A percentile compares a stretch with the other conserved stretches of the same genome.
Conservation (phyloP, 345 rosid species). For the Rubroshorea leprosula region DNA sequence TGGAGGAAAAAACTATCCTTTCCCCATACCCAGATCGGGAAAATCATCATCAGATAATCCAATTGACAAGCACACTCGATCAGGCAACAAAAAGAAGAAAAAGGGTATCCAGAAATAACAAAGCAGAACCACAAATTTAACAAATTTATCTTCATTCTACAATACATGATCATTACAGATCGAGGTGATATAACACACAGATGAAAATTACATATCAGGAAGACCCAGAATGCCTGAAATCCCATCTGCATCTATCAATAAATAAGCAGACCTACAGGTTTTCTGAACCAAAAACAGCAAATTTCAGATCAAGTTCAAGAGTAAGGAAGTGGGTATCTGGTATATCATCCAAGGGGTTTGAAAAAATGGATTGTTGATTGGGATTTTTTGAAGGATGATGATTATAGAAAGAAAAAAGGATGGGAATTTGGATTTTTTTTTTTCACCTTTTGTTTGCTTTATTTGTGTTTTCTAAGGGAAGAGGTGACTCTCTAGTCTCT, state of each 20-base stretch:
- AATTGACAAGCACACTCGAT: constrained; percentile 19
- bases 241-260: constrained; percentile 45
- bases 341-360: not conserved
- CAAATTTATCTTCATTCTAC: constrained; percentile 20
- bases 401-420: constrained; percentile 15
- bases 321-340: constrained; percentile 24
- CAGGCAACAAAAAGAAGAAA: constrained; percentile 21
- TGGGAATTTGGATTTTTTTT: constrained; percentile 1
- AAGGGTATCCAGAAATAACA: constrained; percentile 10
- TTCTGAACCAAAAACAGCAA: constrained; percentile 20
- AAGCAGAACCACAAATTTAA: constrained; percentile 17
- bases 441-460: constrained; percentile 1
- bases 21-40: constrained; percentile 29
- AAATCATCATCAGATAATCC: constrained; percentile 21
- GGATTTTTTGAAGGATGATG: constrained; percentile 16
- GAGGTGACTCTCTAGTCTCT: constrained; percentile 28
- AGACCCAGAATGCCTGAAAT: constrained; percentile 33
- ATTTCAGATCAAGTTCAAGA: constrained; percentile 26
- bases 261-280: constrained; percentile 24
- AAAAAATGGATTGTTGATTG: constrained; percentile 15
- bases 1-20: constrained; percentile 8
- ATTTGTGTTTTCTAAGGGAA: not conserved
- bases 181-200: constrained; percentile 23
- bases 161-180: constrained; percentile 36
- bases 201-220: constrained; percentile 35